Evolutionary conservation across 2,329 filamentous ascomycete species (phyloP).

Genomic region (Elsinoe ampelina): DNA sequence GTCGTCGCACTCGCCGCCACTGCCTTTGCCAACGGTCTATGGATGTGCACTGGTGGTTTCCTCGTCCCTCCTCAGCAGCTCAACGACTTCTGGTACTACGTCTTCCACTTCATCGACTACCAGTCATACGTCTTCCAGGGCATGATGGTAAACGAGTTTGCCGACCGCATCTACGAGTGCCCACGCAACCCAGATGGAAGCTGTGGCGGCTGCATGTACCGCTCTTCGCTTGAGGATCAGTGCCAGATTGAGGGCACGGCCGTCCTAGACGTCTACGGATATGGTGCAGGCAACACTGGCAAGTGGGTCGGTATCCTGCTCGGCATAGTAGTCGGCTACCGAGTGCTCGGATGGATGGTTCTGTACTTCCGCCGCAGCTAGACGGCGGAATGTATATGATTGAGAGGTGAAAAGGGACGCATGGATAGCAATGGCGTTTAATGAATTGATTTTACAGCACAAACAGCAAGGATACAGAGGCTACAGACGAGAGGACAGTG

Average conservation of each 20-base stretch:
- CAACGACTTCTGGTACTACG: slow-evolving; percentile 79
- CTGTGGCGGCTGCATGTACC: slow-evolving; percentile 61
- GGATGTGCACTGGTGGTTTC: slow-evolving; percentile 82
- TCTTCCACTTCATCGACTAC: slow-evolving; percentile 84
- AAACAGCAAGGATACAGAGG: not conserved
- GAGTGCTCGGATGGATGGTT: slow-evolving; percentile 57
- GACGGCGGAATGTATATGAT: not conserved
- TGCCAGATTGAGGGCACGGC: slow-evolving; percentile 63
- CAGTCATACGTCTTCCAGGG: slow-evolving; percentile 79
- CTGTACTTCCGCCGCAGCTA: slow-evolving; percentile 35
- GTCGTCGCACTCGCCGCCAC: slow-evolving; percentile 70
- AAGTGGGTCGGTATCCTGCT: slow-evolving; percentile 71
- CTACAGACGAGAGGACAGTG: not conserved
- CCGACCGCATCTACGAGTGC: slow-evolving; percentile 54
- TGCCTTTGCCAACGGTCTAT: slow-evolving; percentile 79
- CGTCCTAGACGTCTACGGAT: slow-evolving; percentile 62
- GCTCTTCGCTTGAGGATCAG: slow-evolving; percentile 49
- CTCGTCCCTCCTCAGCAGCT: slow-evolving; percentile 62
- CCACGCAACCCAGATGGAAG: slow-evolving; percentile 26
- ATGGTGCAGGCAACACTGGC: slow-evolving; percentile 52
- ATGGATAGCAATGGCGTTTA: slow-evolving; percentile 5
- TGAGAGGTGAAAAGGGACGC: not conserved
- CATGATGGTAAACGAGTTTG: slow-evolving; percentile 90
- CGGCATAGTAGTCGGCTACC: slow-evolving; percentile 64
- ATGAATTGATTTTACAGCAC: slow-evolving; percentile 2